Base-by-base conservation (phyloP, 192 early-diverging fungal genomes). In the Hyaloraphidium curvatum region DNA sequence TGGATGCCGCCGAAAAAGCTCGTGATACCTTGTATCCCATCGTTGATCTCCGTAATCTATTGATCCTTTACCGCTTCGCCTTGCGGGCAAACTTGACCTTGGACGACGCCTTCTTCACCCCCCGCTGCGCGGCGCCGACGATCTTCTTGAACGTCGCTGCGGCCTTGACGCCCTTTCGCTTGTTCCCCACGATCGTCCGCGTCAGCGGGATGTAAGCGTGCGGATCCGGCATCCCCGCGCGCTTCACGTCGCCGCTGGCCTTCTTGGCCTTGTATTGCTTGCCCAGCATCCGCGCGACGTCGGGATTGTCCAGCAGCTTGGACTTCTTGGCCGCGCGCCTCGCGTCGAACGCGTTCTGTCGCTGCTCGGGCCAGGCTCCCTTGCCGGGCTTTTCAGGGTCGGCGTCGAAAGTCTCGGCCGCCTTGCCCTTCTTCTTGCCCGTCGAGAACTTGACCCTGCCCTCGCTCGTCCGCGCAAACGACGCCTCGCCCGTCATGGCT, bases 121-220 rank as follows among this genome's bases (percentile, higher is more conserved):
- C 43, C 11, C 7, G 14, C 9, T 48, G 43, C 7, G 43, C 43
- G 7, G 43, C 43, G 7, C 23, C 4, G 9, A 48, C 25, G 19
- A 48, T 25, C 17, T 25, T 25, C 43, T 25, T 48, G 23, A 48
- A 48, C 19, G 14, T 14, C 19, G 17, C 43, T 22, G 43, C 43
- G 14, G 43, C 14, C 23, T 48, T 48, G 17, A 25, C 43, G 19
- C 14, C 11, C 43, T 48, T 48, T 4, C 43, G 17, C 43, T 25
- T 48, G 19, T 37, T 37, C 40, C 77, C 76, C 28, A 80, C 79
- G 39, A 78, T 71, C 56, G 80, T 79, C 39, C 69, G 63, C 35
- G 69, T 75, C 40, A 98, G 70, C 54, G 94, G 92, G 37, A 98
- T 78, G 60, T 96, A 98, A n/a, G 89, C 87, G 60, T 77, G 91